Conservation (phyloP, 345 rosid species). For the Eutrema yunnanense region DNA sequence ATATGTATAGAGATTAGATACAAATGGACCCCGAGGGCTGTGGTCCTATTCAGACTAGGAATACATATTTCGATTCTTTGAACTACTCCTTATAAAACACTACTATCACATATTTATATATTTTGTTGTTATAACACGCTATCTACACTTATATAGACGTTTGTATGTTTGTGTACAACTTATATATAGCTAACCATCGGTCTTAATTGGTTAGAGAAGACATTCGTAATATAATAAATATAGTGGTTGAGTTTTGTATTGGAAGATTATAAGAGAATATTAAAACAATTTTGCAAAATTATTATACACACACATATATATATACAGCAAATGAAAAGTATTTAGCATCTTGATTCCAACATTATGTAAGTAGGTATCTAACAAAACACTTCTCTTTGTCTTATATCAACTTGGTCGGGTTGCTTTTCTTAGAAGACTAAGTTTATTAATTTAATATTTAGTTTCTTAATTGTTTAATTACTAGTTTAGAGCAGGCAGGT, state of each 20-base stretch:
- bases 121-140: constrained; percentile 24
- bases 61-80: constrained; percentile 14
- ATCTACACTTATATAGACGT: constrained; percentile 7
- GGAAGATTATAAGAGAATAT: background rate
- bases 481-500: constrained; percentile 15
- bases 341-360: constrained; percentile 21
- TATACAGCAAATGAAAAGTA: background rate
- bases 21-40: constrained; percentile 13
- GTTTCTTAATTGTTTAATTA: background rate
- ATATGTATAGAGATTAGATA: background rate
- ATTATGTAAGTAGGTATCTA: constrained; percentile 22
- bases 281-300: background rate
- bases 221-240: background rate
- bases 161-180: constrained; percentile 15
- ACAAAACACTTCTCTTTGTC: constrained; percentile 21
- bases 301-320: background rate
- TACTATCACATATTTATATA: constrained; percentile 7
- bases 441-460: background rate
- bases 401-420: constrained; percentile 23
- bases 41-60: constrained; percentile 20
- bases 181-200: background rate
- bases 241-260: constrained; percentile 13
- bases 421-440: constrained; percentile 23
- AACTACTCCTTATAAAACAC: constrained; percentile 25
- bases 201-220: background rate